These are phyloP conservation scores for Amanita exitialis DNA, from an alignment of 768 basidiomycete genomes.

Conservation along the genomic window DNA sequence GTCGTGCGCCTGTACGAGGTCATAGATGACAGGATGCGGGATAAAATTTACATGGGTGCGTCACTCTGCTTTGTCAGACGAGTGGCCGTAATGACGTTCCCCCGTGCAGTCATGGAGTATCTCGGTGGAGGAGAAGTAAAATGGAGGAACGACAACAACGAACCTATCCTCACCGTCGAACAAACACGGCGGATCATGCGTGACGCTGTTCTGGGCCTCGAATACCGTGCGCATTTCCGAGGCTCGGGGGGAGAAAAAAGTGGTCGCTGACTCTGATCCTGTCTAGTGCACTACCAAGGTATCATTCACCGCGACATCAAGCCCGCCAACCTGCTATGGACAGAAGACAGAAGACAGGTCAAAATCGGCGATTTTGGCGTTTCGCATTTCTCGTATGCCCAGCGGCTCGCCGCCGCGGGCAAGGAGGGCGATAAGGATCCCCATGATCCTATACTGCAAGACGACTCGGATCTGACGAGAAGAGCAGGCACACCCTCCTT, in stretches of 20 bases:
- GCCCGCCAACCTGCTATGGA: constrained; percentile 93
- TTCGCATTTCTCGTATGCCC: constrained; percentile 89
- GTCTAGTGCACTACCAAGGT: constrained; percentile 89
- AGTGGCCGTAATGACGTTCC: constrained; percentile 7
- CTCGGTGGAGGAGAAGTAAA: constrained; percentile 92
- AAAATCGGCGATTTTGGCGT: constrained; percentile 99
- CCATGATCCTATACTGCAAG: constrained; percentile 58
- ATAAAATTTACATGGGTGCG: constrained; percentile 92
- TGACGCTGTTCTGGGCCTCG: constrained; percentile 89
- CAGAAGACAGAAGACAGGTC: constrained; percentile 74
- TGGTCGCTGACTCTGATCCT: constrained; percentile 3
- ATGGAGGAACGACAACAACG: constrained; percentile 59
- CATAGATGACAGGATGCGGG: constrained; percentile 83
- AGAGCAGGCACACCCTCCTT: constrained; percentile 95
- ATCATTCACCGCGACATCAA: constrained; percentile 99
- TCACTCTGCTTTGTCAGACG: constrained; percentile 11
- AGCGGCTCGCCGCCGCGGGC: constrained; percentile 61
- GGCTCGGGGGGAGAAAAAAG: background rate
- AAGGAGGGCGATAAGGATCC: constrained; percentile 29
- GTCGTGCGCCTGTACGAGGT: constrained; percentile 88
- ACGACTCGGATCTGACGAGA: constrained; percentile 81
- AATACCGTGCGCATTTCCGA: constrained; percentile 65
- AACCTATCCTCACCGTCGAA: constrained; percentile 72
- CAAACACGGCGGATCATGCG: constrained; percentile 85
- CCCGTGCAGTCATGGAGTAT: constrained; percentile 80